phyloP scores from a whole-genome alignment of 139 green algal species.

The Eudorina sp. region DNA sequence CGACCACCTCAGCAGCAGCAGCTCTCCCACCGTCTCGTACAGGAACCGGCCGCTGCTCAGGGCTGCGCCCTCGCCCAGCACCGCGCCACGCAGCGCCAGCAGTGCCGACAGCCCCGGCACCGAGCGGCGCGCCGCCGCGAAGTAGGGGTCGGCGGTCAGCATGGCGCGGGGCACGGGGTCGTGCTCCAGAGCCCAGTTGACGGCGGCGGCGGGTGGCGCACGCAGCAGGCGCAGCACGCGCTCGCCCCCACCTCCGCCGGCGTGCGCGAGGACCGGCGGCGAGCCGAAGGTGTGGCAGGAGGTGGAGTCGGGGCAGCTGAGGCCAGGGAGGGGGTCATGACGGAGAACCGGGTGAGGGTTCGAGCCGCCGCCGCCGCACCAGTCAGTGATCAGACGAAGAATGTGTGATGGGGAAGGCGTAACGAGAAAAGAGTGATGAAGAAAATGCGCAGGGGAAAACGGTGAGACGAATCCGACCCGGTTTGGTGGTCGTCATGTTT shows the following conservation, averaged over 20 bases:
- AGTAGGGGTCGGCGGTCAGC: conserved; percentile 75
- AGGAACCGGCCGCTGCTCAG: conserved; percentile 68
- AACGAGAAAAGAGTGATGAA: too few species aligned
- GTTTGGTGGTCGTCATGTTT: too few species aligned
- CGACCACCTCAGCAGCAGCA: conserved; percentile 43
- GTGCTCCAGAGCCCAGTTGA: conserved; percentile 78
- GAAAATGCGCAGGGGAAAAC: too few species aligned
- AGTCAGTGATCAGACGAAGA: too few species aligned
- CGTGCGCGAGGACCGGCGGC: conserved; percentile 73
- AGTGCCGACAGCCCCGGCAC: conserved; percentile 41
- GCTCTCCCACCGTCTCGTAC: conserved; percentile 66
- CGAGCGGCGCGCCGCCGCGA: conserved; percentile 51
- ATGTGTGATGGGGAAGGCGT: too few species aligned
- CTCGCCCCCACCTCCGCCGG: conserved; percentile 52
- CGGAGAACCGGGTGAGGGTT: too few species aligned
- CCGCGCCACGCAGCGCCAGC: conserved; percentile 58
- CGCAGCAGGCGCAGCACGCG: conserved; percentile 52
- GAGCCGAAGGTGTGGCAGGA: conserved; percentile 73
- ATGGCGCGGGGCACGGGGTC: conserved; percentile 77
- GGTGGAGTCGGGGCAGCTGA: neutral
- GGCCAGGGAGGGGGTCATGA: conserved; percentile 5
- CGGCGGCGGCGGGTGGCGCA: conserved; percentile 14
- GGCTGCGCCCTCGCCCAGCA: conserved; percentile 55
- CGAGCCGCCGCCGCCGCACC: too few species aligned
- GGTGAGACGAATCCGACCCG: too few species aligned